A percentile compares a stretch with the other conserved stretches of the same genome.
phyloP scores from a whole-genome alignment of 805 yeast genomes.

The Yarrowia keelungensis region DNA sequence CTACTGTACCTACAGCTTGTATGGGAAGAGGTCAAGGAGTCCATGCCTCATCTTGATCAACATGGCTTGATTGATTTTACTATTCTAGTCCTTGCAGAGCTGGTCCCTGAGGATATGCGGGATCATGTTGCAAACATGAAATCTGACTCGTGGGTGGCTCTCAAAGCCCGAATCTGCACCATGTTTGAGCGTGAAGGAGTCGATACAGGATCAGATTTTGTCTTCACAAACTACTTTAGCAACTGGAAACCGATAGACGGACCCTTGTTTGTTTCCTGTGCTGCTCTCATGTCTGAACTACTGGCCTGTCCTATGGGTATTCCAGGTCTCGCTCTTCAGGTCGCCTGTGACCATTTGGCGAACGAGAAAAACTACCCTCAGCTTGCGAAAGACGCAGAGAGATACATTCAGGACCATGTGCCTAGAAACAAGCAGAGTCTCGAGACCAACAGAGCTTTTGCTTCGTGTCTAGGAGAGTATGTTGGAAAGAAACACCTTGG shows the following conservation, averaged over 20 bases:
- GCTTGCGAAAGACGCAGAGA: not conserved
- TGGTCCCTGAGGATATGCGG: slow-evolving; percentile 1
- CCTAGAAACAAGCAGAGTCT: slow-evolving; percentile 18
- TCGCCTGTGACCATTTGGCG: slow-evolving; percentile 6
- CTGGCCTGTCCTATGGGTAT: slow-evolving; percentile 18
- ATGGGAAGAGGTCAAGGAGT: slow-evolving; percentile 8
- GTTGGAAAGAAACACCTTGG: not conserved
- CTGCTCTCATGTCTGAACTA: slow-evolving; percentile 17
- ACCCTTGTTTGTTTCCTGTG: slow-evolving; percentile 4
- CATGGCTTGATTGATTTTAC: slow-evolving; percentile 1
- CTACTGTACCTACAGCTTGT: not conserved
- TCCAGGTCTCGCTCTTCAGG: slow-evolving; percentile 21
- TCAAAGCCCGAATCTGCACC: slow-evolving; percentile 8
- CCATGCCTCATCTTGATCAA: slow-evolving; percentile 6
- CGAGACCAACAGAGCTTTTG: slow-evolving; percentile 19
- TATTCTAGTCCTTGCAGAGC: not conserved
- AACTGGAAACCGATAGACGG: slow-evolving; percentile 3
- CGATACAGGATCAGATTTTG: slow-evolving; percentile 10
- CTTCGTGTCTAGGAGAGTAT: slow-evolving; percentile 5
- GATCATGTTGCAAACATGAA: not conserved
- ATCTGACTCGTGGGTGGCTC: slow-evolving; percentile 25
- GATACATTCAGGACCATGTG: slow-evolving; percentile 3
- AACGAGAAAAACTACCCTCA: not conserved
- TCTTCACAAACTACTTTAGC: slow-evolving; percentile 11
- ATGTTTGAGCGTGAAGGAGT: slow-evolving; percentile 9